Evolutionary conservation across 1,284 basidiomycete genomes (phyloP).

Genomic region (Singerocomus rubriflavus): DNA sequence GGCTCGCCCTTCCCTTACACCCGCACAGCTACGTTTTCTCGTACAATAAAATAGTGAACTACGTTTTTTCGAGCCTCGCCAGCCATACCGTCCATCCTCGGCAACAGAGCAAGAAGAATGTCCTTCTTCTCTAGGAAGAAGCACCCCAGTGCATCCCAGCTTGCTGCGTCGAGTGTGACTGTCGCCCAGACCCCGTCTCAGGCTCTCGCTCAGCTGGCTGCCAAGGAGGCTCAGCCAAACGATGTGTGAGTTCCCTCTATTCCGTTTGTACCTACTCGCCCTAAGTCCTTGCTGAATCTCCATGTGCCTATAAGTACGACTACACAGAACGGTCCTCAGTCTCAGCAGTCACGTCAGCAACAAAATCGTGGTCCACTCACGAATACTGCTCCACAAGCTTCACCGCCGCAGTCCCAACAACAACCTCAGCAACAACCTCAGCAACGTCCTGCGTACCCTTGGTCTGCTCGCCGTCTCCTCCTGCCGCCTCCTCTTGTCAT

Average conservation of each 20-base stretch:
- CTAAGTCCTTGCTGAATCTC: slow-evolving; percentile 4
- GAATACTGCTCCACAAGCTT: slow-evolving; percentile 24
- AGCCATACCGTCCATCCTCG: slow-evolving; percentile 58
- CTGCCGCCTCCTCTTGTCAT: slow-evolving; percentile 64
- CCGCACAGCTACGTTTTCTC: slow-evolving; percentile 7
- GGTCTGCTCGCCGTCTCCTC: slow-evolving; percentile 68
- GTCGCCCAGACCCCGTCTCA: slow-evolving; percentile 60
- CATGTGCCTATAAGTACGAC: slow-evolving; percentile 17
- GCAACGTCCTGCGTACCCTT: slow-evolving; percentile 71
- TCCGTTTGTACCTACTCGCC: slow-evolving; percentile 9
- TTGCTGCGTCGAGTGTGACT: slow-evolving; percentile 45
- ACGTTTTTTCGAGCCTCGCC: slow-evolving; percentile 26
- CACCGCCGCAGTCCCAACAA: slow-evolving; percentile 26
- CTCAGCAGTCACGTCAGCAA: slow-evolving; percentile 35
- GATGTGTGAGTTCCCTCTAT: slow-evolving; percentile 41
- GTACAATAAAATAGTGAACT: slow-evolving; percentile 15
- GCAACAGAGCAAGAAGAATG: slow-evolving; percentile 67
- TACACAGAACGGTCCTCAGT: slow-evolving; percentile 24
- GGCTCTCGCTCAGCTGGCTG: slow-evolving; percentile 56
- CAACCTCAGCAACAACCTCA: slow-evolving; percentile 32
- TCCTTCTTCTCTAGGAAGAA: slow-evolving; percentile 88
- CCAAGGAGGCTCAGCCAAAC: slow-evolving; percentile 30
- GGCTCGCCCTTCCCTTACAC: slow-evolving; percentile 21
- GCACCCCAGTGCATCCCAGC: slow-evolving; percentile 44
- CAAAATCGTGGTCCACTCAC: slow-evolving; percentile 26